Conservation (phyloP, 2,329 filamentous ascomycete genomes). For the Ceratocystis cacaofunesta region DNA sequence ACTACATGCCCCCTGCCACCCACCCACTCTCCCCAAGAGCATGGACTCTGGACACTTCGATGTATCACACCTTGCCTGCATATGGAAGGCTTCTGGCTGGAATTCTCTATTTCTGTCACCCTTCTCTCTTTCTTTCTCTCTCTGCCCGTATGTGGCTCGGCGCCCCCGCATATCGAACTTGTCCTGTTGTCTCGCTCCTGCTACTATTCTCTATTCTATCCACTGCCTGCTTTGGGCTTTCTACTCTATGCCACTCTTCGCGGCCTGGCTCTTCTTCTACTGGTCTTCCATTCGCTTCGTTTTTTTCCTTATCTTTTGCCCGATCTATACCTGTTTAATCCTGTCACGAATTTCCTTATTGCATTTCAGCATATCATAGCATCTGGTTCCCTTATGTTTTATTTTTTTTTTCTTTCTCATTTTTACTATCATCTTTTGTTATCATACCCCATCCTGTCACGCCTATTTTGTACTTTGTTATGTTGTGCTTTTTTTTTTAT, state of each 20-base stretch:
- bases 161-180: neutral
- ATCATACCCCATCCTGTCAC: slow-evolving; percentile 6
- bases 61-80: neutral
- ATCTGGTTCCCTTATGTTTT: neutral
- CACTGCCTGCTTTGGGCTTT: neutral
- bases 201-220: no score
- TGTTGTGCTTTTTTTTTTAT: neutral
- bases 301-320: neutral
- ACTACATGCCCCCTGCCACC: neutral
- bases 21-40: neutral
- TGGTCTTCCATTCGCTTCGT: slow-evolving; percentile 2
- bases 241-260: neutral
- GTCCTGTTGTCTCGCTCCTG: neutral
- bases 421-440: neutral
- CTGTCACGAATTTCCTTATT: neutral
- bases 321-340: slow-evolving; percentile 8
- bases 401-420: neutral
- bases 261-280: neutral
- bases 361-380: slow-evolving; percentile 5
- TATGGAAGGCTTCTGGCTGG: neutral
- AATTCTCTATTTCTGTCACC: neutral
- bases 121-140: neutral
- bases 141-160: neutral
- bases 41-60: neutral
- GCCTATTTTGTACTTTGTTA: slow-evolving; percentile 1